A percentile compares a stretch with the other conserved stretches of the same genome.
phyloP scores from a whole-genome alignment of 2,329 filamentous ascomycete species.

The Clonostachys byssicola region DNA sequence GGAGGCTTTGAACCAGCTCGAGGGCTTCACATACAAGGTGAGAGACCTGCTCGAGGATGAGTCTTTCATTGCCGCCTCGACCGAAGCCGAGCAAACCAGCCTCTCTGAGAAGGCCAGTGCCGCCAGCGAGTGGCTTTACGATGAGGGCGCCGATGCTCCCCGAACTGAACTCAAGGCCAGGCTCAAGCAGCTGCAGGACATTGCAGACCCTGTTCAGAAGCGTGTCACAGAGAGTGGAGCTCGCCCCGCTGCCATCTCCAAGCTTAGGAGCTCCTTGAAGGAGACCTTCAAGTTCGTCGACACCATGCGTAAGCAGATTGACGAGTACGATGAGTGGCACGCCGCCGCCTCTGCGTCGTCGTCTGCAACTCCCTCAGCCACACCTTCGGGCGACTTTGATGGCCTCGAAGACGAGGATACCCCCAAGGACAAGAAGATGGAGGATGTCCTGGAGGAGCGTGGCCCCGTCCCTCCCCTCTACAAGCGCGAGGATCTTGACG shows the following conservation, averaged over 20 bases:
- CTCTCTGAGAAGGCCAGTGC: constrained; percentile 65
- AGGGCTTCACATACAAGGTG: constrained; percentile 85
- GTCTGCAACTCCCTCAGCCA: constrained; percentile 38
- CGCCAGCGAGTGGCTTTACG: constrained; percentile 87
- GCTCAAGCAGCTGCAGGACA: constrained; percentile 70
- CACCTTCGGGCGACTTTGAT: constrained; percentile 56
- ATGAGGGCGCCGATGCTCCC: constrained; percentile 72
- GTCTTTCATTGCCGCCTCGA: constrained; percentile 68
- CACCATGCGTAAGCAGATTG: constrained; percentile 66
- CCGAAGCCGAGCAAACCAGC: constrained; percentile 58
- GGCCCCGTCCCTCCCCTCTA: constrained; percentile 65
- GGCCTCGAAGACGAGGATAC: constrained; percentile 70
- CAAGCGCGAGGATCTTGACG: constrained; percentile 65
- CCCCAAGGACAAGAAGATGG: constrained; percentile 35
- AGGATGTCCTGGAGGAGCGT: constrained; percentile 36
- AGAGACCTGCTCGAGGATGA: constrained; percentile 79
- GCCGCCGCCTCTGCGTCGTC: constrained; percentile 42
- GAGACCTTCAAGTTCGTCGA: constrained; percentile 67
- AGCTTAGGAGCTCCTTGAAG: constrained; percentile 66
- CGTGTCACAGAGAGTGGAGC: constrained; percentile 68
- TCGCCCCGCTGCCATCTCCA: constrained; percentile 66
- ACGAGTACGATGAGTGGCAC: constrained; percentile 60
- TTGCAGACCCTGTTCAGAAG: constrained; percentile 73
- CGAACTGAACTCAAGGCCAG: constrained; percentile 72
- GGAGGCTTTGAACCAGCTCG: constrained; percentile 88